These are phyloP conservation scores for Trametes polyzona DNA, from an alignment of 1,284 basidiomycete species.

Conservation along the genomic window DNA sequence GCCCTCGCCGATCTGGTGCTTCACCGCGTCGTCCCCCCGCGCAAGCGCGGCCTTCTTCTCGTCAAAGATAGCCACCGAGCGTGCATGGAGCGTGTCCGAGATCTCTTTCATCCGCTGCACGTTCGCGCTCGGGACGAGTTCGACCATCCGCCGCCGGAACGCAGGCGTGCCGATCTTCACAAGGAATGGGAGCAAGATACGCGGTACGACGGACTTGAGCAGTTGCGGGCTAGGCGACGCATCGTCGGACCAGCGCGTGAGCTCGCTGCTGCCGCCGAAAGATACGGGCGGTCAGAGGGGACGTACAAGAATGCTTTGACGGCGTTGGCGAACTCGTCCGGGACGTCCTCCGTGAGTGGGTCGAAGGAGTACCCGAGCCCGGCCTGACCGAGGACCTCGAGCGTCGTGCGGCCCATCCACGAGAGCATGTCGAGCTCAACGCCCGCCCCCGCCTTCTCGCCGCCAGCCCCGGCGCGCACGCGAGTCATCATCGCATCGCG, in stretches of 20 bases:
- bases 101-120: slow-evolving; percentile 22
- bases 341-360: slow-evolving; percentile 20
- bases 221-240: slow-evolving; percentile 20
- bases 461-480: neutral
- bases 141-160: slow-evolving; percentile 19
- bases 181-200: slow-evolving; percentile 3
- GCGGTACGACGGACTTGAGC: slow-evolving; percentile 11
- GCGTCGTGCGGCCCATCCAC: slow-evolving; percentile 26
- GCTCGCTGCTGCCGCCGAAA: neutral
- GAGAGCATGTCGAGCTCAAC: slow-evolving; percentile 26
- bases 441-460: neutral
- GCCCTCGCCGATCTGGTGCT: slow-evolving; percentile 31
- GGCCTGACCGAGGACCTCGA: slow-evolving; percentile 26
- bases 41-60: slow-evolving; percentile 29
- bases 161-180: slow-evolving; percentile 13
- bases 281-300: neutral
- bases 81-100: slow-evolving; percentile 23
- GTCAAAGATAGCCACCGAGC: slow-evolving; percentile 22
- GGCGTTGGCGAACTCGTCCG: slow-evolving; percentile 29
- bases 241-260: neutral
- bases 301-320: slow-evolving; percentile 33
- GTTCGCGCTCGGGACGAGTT: slow-evolving; percentile 9
- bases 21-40: slow-evolving; percentile 27
- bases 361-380: slow-evolving; percentile 27
- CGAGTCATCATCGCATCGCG: slow-evolving; percentile 20